A percentile compares a stretch with the other conserved stretches of the same genome.
phyloP scores from a whole-genome alignment of 2,329 filamentous ascomycete genomes.

The Diplocarpon mali region DNA sequence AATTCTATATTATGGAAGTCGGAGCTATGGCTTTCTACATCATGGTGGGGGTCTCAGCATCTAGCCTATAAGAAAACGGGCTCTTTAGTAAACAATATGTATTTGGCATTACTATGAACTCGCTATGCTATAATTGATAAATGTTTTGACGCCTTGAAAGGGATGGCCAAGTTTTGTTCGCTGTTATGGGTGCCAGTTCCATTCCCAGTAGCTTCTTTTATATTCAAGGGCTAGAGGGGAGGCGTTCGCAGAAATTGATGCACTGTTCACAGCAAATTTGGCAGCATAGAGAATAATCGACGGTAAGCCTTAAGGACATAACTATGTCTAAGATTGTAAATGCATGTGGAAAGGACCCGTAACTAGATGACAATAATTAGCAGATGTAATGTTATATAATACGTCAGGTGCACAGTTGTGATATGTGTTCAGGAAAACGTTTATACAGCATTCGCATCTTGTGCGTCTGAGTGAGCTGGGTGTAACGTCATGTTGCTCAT shows the following conservation, averaged over 20 bases:
- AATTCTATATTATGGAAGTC: too few species aligned
- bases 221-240: constrained; percentile 65
- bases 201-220: constrained; percentile 39
- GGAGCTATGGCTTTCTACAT: too few species aligned
- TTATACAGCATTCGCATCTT: constrained; percentile 81
- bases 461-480: constrained; percentile 99
- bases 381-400: neutral
- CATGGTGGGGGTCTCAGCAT: too few species aligned
- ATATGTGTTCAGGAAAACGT: constrained; percentile 43
- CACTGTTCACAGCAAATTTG: constrained; percentile 50
- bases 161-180: too few species aligned
- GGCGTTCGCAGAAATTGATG: constrained; percentile 77
- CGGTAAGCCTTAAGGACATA: neutral
- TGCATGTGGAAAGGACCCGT: neutral
- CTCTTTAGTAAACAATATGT: too few species aligned
- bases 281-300: constrained; percentile 19
- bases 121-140: too few species aligned
- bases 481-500: constrained; percentile 87
- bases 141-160: too few species aligned
- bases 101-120: too few species aligned
- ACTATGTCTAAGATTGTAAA: neutral
- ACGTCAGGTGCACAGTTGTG: neutral
- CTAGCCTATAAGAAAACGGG: too few species aligned
- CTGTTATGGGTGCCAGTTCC: constrained; percentile 31
- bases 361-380: neutral